Base-by-base conservation (phyloP, 176 grass and related monocot species). In the Otatea glauca region DNA sequence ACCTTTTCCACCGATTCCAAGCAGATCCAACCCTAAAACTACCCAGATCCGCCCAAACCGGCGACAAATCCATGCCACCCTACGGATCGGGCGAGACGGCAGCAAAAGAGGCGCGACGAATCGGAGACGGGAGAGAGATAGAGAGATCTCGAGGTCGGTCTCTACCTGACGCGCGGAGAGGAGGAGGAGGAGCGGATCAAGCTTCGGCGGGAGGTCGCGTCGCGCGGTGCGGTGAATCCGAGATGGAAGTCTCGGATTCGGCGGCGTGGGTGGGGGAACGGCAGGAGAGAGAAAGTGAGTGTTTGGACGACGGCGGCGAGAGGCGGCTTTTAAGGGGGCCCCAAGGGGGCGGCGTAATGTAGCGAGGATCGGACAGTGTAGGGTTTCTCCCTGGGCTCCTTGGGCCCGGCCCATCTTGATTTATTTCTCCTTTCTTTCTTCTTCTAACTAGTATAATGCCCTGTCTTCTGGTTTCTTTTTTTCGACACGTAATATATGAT, bases 271-370 rank as follows among this genome's bases (percentile, higher is more conserved):
- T 8, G 66, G 35, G 48, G 39, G 48, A 47, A 81, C 62, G 64
- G 84, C 78, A 90, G 88, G 89, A 90, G 84, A 87, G 89, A 87
- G 89, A 87, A 87, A 86, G 61, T 34, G 79, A 87, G 80, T 84
- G 84, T 79, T 84, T 74, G 80, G 49, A 63, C 73, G 69, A 12
- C 89, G 80, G 89, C 84, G 89, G 89, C 32, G 84, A 78, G 89
- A 75, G 80, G 68, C 23, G 68, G 61, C 85, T 90, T 90, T 90
- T 90, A 87, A 83, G 74, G 88, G 65, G 14, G 16, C 55, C 13
- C 4, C 0, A 39, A 23, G 27, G 48, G 44, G 38, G 38, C 5
- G 34, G 3, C 23, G 78, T 48, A 60, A 51, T 35, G 80, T 39
- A 78, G 18, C 60, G 66, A 15, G 42, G 23, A 63, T 1, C 64